Evolutionary conservation across 2,329 filamentous ascomycete genomes (phyloP).

Genomic region (Calonectria fujianensis): DNA sequence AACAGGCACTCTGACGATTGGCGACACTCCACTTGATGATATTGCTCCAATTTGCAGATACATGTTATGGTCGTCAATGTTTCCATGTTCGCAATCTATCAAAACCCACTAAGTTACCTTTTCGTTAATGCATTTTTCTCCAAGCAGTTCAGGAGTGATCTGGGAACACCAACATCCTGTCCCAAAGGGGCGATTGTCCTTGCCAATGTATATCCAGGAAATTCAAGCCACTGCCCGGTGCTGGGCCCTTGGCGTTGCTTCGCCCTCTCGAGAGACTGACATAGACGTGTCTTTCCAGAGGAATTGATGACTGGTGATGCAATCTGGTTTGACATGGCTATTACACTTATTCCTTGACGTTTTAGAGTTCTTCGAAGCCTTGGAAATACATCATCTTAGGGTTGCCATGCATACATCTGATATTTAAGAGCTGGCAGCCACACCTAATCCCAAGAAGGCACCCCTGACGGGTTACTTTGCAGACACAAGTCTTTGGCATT

Average conservation of each 20-base stretch:
- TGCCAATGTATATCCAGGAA: constrained; percentile 58
- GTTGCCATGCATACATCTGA: not conserved
- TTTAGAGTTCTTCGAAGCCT: not conserved
- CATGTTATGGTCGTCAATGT: constrained; percentile 65
- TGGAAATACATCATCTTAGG: not conserved
- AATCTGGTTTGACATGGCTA: constrained; percentile 32
- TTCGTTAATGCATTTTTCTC: not conserved
- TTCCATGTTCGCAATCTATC: constrained; percentile 68
- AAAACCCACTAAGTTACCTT: constrained; percentile 68
- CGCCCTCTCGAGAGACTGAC: constrained; percentile 55
- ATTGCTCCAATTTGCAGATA: constrained; percentile 68
- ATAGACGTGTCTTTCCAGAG: constrained; percentile 56
- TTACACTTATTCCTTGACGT: not conserved
- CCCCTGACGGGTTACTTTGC: not conserved
- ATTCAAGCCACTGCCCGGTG: constrained; percentile 37
- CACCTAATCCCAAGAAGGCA: not conserved
- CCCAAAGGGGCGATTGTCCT: constrained; percentile 56
- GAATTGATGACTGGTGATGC: constrained; percentile 40
- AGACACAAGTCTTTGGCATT: not conserved
- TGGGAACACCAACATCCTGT: constrained; percentile 51
- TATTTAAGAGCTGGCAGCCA: not conserved
- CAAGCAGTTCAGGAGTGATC: not conserved
- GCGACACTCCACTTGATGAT: constrained; percentile 59
- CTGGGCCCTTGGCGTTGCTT: constrained; percentile 54
- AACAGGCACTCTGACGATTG: constrained; percentile 46